Evolutionary conservation across 139 green algal species (phyloP), one percentile per base, ranked within the genome.

Genomic region (Ulvella scutata): DNA sequence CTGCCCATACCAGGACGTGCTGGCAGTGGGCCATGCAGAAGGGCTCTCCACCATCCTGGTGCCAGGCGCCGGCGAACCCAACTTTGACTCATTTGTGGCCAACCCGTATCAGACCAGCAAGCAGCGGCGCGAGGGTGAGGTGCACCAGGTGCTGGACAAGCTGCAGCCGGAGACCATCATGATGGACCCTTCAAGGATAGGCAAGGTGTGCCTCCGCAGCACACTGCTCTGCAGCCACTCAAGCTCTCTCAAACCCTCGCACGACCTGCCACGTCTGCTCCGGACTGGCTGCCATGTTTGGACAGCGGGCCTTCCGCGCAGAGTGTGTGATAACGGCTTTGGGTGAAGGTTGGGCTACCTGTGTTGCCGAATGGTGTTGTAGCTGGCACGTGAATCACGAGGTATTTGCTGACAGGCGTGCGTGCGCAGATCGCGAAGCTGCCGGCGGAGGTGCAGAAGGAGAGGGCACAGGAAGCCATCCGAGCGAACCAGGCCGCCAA

Each of bases 11-110:
- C 94, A 99, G 82, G 94, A 99, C 76, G 87, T 96, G 37, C 74
- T 99, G 77, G 91, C 76, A 3, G 80, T 88, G 3, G 93, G 94
- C 3, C 89, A 96, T 77, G 75, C 74, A 3, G 82, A 76, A 3
- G 79, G 84, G 13, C 20, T 92, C 3, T 82, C 73, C 72, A 92
- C 83, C 31, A 83, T 98, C 62, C 82, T 99, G n/a, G 87, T 98
- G 2, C 94, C 94, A 3, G 93, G 94, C 40, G 79, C 85, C 20
- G 95, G 95, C 3, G 94, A 99, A 85, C 91, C 95, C 33, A 98
- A 99, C 90, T 97, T 91, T 80, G 95, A 99, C 86, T 91, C 90
- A 3, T 92, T 91, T 35, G 93, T 98, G 72, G 94, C 89, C 10
- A 93, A 98, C 82, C 94, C 94, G 20, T 97, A 88, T 83, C 79